Base-by-base conservation (phyloP, 441 rosid genomes). In the Bocquillonia castaneifolia region DNA sequence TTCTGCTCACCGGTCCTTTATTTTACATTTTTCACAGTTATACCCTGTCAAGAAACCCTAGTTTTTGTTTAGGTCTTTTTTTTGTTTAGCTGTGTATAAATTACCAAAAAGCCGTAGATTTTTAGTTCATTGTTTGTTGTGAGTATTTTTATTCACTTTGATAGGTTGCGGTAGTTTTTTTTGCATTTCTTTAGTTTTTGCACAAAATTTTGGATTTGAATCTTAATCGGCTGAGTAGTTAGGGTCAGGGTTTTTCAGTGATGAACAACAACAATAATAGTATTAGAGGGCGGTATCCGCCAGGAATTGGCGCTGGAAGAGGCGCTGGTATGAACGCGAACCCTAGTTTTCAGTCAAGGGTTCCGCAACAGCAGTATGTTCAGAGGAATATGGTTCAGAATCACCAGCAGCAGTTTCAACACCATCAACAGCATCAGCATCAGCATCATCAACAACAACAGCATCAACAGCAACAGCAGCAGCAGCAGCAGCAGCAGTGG, bases 281-380 rank as follows among this genome's bases (percentile, higher is more conserved):
- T 66, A 87, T 83, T 77, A 85, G 98, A 84, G 93, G 86, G 66
- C 84, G 97, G 77, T 90, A 92, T 81, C 98, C 96, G 28, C 99
- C 98, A 26, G 99, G 92, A 45, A 85, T 88, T 57, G 93, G 97
- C 22, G 80, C 71, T 20, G 95, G 92, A 14, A 87, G 97, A 55
- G 95, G 92, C 56, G 93, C 91, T 28, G 79, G 83, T 66, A 60
- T 80, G 75, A 68, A 82, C 32, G 81, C 80, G 40, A 85, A 82
- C 85, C 96, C 86, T 40, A 78, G 77, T 31, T 84, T 79, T 63
- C 97, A 92, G 82, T 75, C 87, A 15, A 82, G 90, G 86, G 77
- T 69, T 34, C 85, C 83, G 78, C 88, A 86, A 63, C 93, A 85
- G 65, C 90, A 88, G 63, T 92, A 94, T 72, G 92, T 87, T 66